phyloP scores from a whole-genome alignment of 148 eudicot species.

The Cornus controversa region DNA sequence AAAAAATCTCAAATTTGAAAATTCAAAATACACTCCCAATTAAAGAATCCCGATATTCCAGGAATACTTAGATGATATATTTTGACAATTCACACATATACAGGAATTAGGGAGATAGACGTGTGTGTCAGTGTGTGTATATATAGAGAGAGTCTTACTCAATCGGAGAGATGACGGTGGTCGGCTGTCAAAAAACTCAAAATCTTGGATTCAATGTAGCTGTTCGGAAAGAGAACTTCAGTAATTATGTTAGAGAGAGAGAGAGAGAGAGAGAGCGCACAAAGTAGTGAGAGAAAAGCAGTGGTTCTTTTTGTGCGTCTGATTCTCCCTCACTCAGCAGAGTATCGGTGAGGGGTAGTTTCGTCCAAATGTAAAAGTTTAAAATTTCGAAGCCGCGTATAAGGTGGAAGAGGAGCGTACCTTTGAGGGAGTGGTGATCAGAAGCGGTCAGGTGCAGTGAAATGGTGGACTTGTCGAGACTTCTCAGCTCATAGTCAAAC shows the following conservation, averaged over 20 bases:
- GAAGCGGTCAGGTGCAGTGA: slow-evolving; percentile 4
- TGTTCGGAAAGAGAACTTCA: not conserved
- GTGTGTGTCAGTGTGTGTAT: no score
- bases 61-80: no score
- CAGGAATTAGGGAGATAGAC: not conserved
- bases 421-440: not conserved
- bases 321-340: not conserved
- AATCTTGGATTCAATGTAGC: no score
- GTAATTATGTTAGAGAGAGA: not conserved
- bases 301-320: not conserved
- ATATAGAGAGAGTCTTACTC: not conserved
- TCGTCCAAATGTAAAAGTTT: slow-evolving; percentile 1
- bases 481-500: no score
- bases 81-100: no score
- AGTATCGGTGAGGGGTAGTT: not conserved
- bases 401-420: not conserved
- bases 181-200: not conserved
- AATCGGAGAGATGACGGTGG: not conserved
- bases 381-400: slow-evolving; percentile 19
- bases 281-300: not conserved
- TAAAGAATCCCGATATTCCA: not conserved
- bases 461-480: not conserved
- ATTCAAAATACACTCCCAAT: not conserved
- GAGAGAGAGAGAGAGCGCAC: not conserved
- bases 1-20: not conserved